These are phyloP conservation scores for Baeospora myosura DNA, from an alignment of 1,284 basidiomycete genomes.

Conservation along the genomic window DNA sequence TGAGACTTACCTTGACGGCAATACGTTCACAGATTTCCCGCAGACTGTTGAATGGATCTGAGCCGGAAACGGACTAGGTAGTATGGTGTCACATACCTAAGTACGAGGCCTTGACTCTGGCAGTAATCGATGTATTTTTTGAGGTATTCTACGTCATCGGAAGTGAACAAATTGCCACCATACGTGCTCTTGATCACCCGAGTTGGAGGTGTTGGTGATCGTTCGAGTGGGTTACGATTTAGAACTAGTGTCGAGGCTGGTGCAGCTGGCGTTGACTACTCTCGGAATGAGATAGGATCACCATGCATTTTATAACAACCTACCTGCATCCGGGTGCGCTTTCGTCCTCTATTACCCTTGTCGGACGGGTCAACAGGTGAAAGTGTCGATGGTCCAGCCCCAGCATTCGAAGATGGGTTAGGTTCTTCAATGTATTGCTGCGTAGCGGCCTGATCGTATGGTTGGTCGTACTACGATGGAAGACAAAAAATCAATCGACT, in stretches of 20 bases:
- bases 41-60: slow-evolving; percentile 33
- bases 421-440: slow-evolving; percentile 40
- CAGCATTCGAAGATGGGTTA: slow-evolving; percentile 12
- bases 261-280: slow-evolving; percentile 52
- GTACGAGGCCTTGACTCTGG: slow-evolving; percentile 71
- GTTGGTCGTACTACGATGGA: slow-evolving; percentile 26
- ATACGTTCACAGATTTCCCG: slow-evolving; percentile 79
- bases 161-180: slow-evolving; percentile 75
- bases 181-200: slow-evolving; percentile 81
- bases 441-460: slow-evolving; percentile 32
- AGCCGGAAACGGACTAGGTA: neutral
- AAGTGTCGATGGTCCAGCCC: slow-evolving; percentile 12
- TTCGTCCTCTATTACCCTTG: slow-evolving; percentile 49
- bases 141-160: slow-evolving; percentile 70
- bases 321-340: slow-evolving; percentile 54
- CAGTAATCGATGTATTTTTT: slow-evolving; percentile 82
- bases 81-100: slow-evolving; percentile 43
- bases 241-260: slow-evolving; percentile 57
- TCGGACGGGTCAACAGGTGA: slow-evolving; percentile 35
- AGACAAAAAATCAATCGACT: slow-evolving; percentile 2
- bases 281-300: slow-evolving; percentile 1
- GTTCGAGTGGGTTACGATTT: slow-evolving; percentile 58
- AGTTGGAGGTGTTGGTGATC: slow-evolving; percentile 72
- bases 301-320: slow-evolving; percentile 13
- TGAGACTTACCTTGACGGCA: slow-evolving; percentile 56